A percentile compares a stretch with the other conserved stretches of the same genome.
These are phyloP conservation scores for Phascolomyces articulosus DNA, from an alignment of 371 early-diverging fungal genomes.

Conservation along the genomic window DNA sequence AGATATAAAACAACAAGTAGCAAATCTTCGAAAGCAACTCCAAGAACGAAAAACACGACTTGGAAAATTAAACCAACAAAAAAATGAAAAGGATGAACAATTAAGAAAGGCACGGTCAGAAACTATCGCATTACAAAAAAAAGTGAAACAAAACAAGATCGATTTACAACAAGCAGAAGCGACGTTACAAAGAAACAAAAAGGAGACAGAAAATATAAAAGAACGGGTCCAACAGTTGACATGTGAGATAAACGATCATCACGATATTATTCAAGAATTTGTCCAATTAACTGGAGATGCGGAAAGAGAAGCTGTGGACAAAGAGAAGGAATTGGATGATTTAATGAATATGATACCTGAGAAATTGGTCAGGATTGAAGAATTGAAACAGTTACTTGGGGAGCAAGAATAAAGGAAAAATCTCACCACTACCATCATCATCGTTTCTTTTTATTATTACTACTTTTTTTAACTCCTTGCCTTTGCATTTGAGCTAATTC, in stretches of 20 bases:
- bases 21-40: not conserved
- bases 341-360: slow-evolving; percentile 15
- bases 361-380: not conserved
- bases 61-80: not conserved
- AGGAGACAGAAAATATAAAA: not conserved
- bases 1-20: not conserved
- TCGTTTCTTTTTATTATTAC: slow-evolving; percentile 12
- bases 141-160: not conserved
- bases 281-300: not conserved
- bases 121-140: not conserved
- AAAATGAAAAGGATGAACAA: not conserved
- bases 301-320: not conserved
- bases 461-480: slow-evolving; percentile 30
- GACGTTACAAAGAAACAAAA: not conserved
- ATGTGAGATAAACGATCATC: not conserved
- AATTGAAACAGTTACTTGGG: not conserved
- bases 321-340: slow-evolving; percentile 2
- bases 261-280: slow-evolving; percentile 2
- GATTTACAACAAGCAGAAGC: not conserved
- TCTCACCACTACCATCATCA: too few relatives aligned
- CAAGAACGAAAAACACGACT: not conserved
- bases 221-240: not conserved
- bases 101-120: not conserved
- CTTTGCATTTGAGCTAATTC: slow-evolving; percentile 9
- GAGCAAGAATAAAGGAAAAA: not conserved